Conservation (phyloP, 345 rosid species). For the Acer yangbiense region DNA sequence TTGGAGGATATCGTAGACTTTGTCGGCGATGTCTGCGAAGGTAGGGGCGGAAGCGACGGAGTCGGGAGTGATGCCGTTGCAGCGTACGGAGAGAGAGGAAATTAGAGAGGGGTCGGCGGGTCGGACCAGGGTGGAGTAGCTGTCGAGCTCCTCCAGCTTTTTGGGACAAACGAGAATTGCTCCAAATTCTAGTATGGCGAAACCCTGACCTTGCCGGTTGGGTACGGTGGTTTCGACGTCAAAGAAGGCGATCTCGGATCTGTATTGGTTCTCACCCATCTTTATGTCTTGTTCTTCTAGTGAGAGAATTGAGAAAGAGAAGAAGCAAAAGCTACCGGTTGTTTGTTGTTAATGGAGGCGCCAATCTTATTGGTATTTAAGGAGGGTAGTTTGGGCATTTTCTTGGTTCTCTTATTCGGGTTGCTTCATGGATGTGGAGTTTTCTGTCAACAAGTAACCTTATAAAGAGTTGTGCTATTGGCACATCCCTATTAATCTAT, state of each 20-base stretch:
- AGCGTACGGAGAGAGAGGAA: constrained; percentile 53
- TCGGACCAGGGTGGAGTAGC: constrained; percentile 75
- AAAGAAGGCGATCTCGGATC: constrained; percentile 84
- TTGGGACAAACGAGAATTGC: constrained; percentile 82
- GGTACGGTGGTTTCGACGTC: constrained; percentile 88
- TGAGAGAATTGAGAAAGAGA: background rate
- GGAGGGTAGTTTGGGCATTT: background rate
- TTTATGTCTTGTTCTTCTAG: background rate
- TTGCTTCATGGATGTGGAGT: background rate
- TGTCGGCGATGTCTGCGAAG: constrained; percentile 70
- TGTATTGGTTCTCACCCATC: constrained; percentile 41
- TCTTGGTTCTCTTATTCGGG: no score
- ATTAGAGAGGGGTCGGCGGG: constrained; percentile 67
- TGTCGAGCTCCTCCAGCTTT: constrained; percentile 66
- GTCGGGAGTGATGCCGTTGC: constrained; percentile 70
- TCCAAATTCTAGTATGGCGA: constrained; percentile 79
- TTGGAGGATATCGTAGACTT: constrained; percentile 70
- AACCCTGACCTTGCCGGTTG: constrained; percentile 56
- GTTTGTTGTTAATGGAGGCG: background rate
- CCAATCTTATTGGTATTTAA: background rate
- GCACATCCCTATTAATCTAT: no score
- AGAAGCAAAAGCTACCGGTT: background rate
- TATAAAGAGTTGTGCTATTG: no score
- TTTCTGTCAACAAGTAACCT: background rate
- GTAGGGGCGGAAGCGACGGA: constrained; percentile 59